A percentile compares a stretch with the other conserved stretches of the same genome.
phyloP scores from a whole-genome alignment of 1,139 yeast genomes.

The Saccharomyces pastorianus region DNA sequence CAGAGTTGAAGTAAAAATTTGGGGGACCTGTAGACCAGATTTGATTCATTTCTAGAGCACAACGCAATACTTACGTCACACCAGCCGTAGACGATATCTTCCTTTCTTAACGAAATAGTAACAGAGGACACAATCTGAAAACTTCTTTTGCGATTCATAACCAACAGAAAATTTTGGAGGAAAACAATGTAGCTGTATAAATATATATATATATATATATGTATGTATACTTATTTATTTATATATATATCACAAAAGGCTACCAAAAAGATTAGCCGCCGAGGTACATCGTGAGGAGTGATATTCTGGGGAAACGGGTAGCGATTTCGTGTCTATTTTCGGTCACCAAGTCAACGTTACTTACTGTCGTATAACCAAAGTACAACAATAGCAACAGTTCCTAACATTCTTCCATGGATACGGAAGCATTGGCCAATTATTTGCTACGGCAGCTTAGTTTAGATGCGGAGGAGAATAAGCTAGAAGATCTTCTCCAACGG shows the following conservation, averaged over 20 bases:
- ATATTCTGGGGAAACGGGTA: background rate
- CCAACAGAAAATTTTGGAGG: background rate
- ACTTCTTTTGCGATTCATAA: background rate
- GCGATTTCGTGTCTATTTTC: background rate
- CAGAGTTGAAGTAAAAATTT: background rate
- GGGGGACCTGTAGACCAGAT: background rate
- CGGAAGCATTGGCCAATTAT: background rate
- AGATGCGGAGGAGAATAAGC: slow-evolving; percentile 2
- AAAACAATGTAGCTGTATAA: background rate
- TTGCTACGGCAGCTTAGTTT: background rate
- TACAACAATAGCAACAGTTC: background rate
- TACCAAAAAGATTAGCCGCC: background rate
- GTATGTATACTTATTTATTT: background rate
- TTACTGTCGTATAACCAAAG: background rate
- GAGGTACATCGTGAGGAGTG: background rate
- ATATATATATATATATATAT: background rate
- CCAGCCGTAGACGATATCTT: background rate
- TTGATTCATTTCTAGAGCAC: background rate
- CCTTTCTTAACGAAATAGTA: background rate
- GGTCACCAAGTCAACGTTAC: background rate
- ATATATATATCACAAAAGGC: background rate
- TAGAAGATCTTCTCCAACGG: slow-evolving; percentile 6
- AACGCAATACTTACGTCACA: background rate
- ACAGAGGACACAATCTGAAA: background rate
- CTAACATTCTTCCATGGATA: background rate